Percentiles rank a stretch among this genome's conserved stretches.
Conservation (phyloP, 345 rosid species). For the Moricandia moricandioides region DNA sequence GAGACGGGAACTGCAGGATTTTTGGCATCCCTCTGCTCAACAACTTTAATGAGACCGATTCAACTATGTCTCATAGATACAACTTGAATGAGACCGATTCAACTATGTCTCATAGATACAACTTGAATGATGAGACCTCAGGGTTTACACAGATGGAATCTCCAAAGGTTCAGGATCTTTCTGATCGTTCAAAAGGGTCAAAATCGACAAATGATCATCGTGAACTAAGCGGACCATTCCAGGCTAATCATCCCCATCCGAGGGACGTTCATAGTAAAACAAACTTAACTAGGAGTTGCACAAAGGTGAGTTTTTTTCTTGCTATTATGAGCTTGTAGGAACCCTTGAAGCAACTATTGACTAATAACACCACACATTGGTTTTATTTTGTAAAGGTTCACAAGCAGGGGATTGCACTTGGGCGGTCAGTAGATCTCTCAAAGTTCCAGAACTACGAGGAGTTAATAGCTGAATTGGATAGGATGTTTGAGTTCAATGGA, state of each 20-base stretch:
- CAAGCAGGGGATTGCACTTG: slow-evolving; percentile 73
- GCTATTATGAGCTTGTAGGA: background rate
- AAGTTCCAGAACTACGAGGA: slow-evolving; percentile 66
- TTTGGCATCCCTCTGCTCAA: slow-evolving; percentile 68
- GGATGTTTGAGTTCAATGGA: slow-evolving; percentile 68
- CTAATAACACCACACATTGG: background rate
- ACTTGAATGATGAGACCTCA: slow-evolving; percentile 31
- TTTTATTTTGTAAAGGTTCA: slow-evolving; percentile 52
- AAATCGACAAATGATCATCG: slow-evolving; percentile 36
- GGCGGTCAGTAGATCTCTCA: slow-evolving; percentile 78
- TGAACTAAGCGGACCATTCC: slow-evolving; percentile 48
- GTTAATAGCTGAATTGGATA: slow-evolving; percentile 66
- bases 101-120: slow-evolving; percentile 26
- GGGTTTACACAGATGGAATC: slow-evolving; percentile 29
- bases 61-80: slow-evolving; percentile 29
- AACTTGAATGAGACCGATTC: slow-evolving; percentile 32
- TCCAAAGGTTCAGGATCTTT: slow-evolving; percentile 33
- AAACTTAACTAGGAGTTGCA: slow-evolving; percentile 62
- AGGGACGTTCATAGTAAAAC: slow-evolving; percentile 48
- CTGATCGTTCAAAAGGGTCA: slow-evolving; percentile 42
- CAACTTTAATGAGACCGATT: slow-evolving; percentile 38
- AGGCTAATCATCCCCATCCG: slow-evolving; percentile 30
- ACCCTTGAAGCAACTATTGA: background rate
- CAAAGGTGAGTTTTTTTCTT: slow-evolving; percentile 48
- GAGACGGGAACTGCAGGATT: slow-evolving; percentile 59